Evolutionary conservation across 2,329 filamentous ascomycete species (phyloP), one percentile per base, ranked within the genome.

Genomic region (Orbilia blumenaviensis): DNA sequence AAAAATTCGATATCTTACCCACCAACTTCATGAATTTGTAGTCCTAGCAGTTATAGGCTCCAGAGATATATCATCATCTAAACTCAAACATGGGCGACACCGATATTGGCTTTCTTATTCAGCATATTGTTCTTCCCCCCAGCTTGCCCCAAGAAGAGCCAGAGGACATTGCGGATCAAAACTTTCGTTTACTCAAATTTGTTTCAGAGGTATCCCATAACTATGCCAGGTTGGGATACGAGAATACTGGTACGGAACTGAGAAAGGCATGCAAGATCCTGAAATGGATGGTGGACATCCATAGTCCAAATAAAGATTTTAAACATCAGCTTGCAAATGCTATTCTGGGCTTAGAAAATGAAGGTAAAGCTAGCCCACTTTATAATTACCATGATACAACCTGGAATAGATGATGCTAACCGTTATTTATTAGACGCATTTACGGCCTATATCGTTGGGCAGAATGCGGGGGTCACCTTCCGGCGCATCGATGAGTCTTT

Each of bases 391-490:
- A 74, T 34, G 23, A 23, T 18, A 1, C 1, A 21, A 27, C 10
- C 10, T 25, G 9, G 4, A 27, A 2, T 25, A 14, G 25, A 25
- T 62, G 21, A 63, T 25, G n/a, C n/a, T n/a, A n/a, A n/a, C n/a
- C n/a, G n/a, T n/a, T n/a, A n/a, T n/a, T n/a, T n/a, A n/a, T n/a
- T 52, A 81, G 81, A 79, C 77, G 78, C 80, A 1, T 67, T 86
- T 14, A 82, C 83, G 0, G 78, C 87, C 2, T 82, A 86, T 61
- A 80, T 86, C 32, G 80, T 80, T 18, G 80, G 78, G 0, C 86
- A 87, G 72, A 88, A 87, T 78, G 84, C 85, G 0, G 85, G 82
- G 0, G 69, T 87, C 0, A 72, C 87, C 1, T 78, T 86, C 21
- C 82, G 82, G 2, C 81, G 80, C 32, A 61, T 77, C 61, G 23